Percentiles rank a stretch among this genome's conserved stretches.
Evolutionary conservation across 225 moss, liverwort and hornwort species (phyloP).

Genomic region (Sphagnum contortum): DNA sequence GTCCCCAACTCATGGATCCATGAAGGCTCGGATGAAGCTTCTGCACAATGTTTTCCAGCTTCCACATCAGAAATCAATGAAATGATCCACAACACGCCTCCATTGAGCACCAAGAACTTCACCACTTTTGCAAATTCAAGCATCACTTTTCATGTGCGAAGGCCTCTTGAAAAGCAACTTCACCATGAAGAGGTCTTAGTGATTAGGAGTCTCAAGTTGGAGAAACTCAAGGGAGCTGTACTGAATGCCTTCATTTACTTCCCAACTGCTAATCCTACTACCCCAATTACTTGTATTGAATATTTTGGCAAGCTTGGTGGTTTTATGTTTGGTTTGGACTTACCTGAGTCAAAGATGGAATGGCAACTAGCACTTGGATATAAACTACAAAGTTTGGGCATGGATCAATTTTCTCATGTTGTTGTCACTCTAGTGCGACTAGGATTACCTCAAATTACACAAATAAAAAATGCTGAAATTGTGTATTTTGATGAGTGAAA

Average conservation of each 20-base stretch:
- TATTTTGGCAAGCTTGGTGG: slow-evolving; percentile 4
- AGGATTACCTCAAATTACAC: too few species aligned
- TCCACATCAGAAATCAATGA: accelerated
- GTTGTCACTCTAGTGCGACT: slow-evolving; percentile 28
- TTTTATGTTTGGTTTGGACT: slow-evolving; percentile 1
- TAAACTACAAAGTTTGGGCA: slow-evolving; percentile 5
- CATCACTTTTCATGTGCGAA: slow-evolving; percentile 10
- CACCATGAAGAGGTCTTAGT: slow-evolving; percentile 12
- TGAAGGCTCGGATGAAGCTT: slow-evolving; percentile 6
- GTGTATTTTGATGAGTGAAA: too few species aligned
- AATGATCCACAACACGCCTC: slow-evolving; percentile 10
- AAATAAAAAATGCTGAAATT: too few species aligned
- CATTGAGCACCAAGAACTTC: neutral
- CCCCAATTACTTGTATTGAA: slow-evolving; percentile 5
- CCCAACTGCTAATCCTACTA: neutral
- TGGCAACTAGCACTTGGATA: slow-evolving; percentile 12
- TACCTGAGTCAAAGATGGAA: slow-evolving; percentile 2
- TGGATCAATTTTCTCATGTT: slow-evolving; percentile 5
- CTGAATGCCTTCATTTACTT: slow-evolving; percentile 14
- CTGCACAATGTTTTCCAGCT: slow-evolving; percentile 9
- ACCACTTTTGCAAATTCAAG: slow-evolving; percentile 1
- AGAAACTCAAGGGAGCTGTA: accelerated
- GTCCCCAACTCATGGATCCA: slow-evolving; percentile 12
- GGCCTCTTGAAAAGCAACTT: neutral
- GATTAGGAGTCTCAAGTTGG: slow-evolving; percentile 5